A percentile compares a stretch with the other conserved stretches of the same genome.
Evolutionary conservation across 768 basidiomycete genomes (phyloP).

Genomic region (Trametes sanguinea): DNA sequence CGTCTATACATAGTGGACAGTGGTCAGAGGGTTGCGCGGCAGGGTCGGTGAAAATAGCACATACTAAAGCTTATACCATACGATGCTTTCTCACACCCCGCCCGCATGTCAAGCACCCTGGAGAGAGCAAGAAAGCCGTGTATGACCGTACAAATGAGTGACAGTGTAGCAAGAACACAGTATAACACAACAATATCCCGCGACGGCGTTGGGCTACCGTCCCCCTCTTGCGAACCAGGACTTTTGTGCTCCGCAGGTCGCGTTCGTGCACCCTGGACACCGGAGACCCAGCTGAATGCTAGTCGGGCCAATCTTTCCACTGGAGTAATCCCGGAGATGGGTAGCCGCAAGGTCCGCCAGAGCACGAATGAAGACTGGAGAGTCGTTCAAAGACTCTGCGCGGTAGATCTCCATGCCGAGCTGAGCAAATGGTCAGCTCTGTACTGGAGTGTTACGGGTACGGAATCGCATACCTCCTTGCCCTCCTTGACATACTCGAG

Average conservation of each 20-base stretch:
- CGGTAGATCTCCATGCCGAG: constrained; percentile 89
- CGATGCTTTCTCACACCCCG: no score
- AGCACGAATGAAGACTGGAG: constrained; percentile 93
- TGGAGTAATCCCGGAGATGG: constrained; percentile 68
- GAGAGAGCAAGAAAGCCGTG: background rate
- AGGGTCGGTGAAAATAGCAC: no score
- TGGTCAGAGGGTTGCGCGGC: no score
- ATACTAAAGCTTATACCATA: no score
- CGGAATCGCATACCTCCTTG: constrained; percentile 61
- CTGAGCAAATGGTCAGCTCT: constrained; percentile 43
- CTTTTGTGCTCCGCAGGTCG: constrained; percentile 85
- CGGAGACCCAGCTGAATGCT: constrained; percentile 82
- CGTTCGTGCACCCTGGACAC: constrained; percentile 93
- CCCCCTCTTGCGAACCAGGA: constrained; percentile 87
- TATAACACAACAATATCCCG: background rate
- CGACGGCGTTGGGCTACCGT: constrained; percentile 19
- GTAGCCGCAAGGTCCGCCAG: constrained; percentile 86
- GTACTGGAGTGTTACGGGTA: background rate
- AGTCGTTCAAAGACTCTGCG: constrained; percentile 90
- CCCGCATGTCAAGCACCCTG: background rate
- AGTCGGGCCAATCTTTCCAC: constrained; percentile 59
- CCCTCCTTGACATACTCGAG: constrained; percentile 92
- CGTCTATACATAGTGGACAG: no score
- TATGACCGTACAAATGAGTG: constrained; percentile 3
- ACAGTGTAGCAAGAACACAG: constrained; percentile 2